Conservation (phyloP, 148 eudicot species). For the Cornus florida region DNA sequence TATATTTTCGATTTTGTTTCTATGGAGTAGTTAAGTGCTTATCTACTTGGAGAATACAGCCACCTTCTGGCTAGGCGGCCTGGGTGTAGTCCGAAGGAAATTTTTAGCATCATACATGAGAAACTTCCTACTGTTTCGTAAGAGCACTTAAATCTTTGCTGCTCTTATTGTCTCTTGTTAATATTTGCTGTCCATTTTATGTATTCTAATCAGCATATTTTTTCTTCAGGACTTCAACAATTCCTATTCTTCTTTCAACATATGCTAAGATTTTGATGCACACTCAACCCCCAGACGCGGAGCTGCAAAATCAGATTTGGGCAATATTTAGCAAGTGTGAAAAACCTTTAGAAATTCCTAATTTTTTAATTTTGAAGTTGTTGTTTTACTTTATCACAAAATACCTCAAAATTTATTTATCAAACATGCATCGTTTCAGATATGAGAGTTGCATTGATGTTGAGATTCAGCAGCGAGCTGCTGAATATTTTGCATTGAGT, state of each 20-base stretch:
- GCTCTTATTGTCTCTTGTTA: background rate
- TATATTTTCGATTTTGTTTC: background rate
- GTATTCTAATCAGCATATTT: conserved; percentile 13
- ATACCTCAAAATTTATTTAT: conserved; percentile 9
- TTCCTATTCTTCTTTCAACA: conserved; percentile 87
- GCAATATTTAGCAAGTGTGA: conserved; percentile 86
- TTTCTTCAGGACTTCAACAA: conserved; percentile 80
- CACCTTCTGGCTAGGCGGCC: conserved; percentile 96
- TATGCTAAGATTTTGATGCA: conserved; percentile 99
- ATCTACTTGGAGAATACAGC: conserved; percentile 97
- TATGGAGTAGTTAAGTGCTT: conserved; percentile 77
- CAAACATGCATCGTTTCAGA: conserved; percentile 39
- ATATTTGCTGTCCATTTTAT: background rate
- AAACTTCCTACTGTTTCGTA: conserved; percentile 98
- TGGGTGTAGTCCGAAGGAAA: conserved; percentile 88
- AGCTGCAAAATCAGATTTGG: conserved; percentile 79
- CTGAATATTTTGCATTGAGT: conserved; percentile 84
- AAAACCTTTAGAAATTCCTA: background rate
- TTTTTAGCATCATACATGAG: conserved; percentile 82
- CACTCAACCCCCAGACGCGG: conserved; percentile 78
- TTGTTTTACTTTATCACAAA: background rate
- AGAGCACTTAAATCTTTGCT: conserved; percentile 26
- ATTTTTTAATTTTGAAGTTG: background rate
- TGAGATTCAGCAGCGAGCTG: conserved; percentile 96
- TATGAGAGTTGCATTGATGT: conserved; percentile 97